Evolutionary conservation across 225 moss, liverwort and hornwort species (phyloP), one percentile per base, ranked within the genome.

Genomic region (Neckera pumila): DNA sequence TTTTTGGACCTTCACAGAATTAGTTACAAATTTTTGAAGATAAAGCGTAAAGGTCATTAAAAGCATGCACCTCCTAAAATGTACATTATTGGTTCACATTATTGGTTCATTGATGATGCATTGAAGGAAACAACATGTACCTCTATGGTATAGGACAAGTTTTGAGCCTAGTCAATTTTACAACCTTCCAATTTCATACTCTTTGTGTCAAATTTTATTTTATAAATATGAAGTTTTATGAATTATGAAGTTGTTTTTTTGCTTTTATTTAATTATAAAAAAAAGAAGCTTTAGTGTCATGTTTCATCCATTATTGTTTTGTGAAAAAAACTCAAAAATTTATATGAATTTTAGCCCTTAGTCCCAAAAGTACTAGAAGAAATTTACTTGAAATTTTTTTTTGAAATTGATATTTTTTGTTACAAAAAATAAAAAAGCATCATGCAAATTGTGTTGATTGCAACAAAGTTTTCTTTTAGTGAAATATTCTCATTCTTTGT

Each of bases 111-210:
- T 67, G 21, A 38, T 67, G 67, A 21, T n/a, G 12, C n/a, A n/a
- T 38, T 40, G 7, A 8, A 70, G 8, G 40, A 70, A 70, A 40
- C 1, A 70, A 38, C 25, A 2, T 70, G 5, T 25, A 14, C 25
- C 8, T 40, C 0, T 40, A 0, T 0, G 1, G 0, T 40, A 70
- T 1, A 70, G 2, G 71, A 25, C 4, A 1, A 42, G 26, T 26
- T 42, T 71, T 26, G 5, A 42, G 42, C 3, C 1, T 42, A 2
- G 5, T 71, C 26, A 71, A 42, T 42, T 71, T 8, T 15, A 26
- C 3, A 7, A 51, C 51, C 14, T 51, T 51, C 51, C 15, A 51
- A 51, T 40, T 38, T 23, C 23, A 71, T 14, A 71, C 1, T 71
- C 9, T 42, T 42, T 12, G 0, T 15, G 0, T 42, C 26, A 71